Base-by-base conservation (phyloP, 441 rosid species). In the Arabidopsis lyrata region DNA sequence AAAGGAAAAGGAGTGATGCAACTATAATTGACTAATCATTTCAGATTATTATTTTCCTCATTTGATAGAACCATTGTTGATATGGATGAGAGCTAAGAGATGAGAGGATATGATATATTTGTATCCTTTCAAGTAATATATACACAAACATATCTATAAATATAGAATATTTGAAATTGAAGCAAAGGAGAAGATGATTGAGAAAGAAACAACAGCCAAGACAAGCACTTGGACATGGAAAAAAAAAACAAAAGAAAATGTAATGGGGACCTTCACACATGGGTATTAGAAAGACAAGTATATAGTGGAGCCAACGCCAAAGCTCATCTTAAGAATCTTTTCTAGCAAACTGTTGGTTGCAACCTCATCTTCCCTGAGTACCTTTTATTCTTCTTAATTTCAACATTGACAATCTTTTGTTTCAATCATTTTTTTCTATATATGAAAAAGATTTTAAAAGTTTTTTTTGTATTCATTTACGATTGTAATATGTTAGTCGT, bases 261-360 rank as follows among this genome's bases (percentile, higher is more conserved):
- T 55, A 77, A 83, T 82, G 85, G 91, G 97, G 82, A 81, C 88
- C 95, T 85, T 83, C 77, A 87, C 97, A 89, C 91, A 87, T 91
- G 97, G 93, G 89, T 83, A 57, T 75, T 63, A 64, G 58, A 66
- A 56, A 66, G 68, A 64, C 65, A 81, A 66, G 76, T 76, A 68
- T 79, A 78, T 24, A 38, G 85, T 86, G 87, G 92, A 85, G 80
- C 89, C 90, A 78, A 79, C 72, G 57, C 41, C 82, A 79, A 83
- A 80, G 70, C 53, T 62, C 70, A 69, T 75, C 61, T 82, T 86
- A 81, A 81, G 86, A 84, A 79, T 82, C 73, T 78, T 76, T 69
- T 77, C 65, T 70, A 63, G 7, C 66, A 65, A 74, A 72, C 63
- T 79, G 85, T 83, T 84, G 76, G 83, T 74, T 86, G 84, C 81